Evolutionary conservation across 768 basidiomycete species (phyloP).

Genomic region (Auriscalpium orientale): DNA sequence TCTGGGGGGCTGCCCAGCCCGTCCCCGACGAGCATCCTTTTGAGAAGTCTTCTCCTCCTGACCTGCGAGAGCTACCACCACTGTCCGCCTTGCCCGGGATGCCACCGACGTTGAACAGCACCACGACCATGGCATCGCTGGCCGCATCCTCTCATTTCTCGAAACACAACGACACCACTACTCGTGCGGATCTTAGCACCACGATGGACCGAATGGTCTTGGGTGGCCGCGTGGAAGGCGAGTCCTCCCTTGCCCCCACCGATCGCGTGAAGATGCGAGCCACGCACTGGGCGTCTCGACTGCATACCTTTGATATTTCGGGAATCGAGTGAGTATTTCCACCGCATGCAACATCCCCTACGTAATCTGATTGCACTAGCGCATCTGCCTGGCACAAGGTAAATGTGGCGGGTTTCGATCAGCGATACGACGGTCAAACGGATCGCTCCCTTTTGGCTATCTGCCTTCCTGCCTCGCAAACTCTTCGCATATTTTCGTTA

Average conservation of each 20-base stretch:
- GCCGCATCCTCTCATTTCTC: conserved; percentile 7
- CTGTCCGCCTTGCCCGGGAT: conserved; percentile 45
- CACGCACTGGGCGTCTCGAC: conserved; percentile 63
- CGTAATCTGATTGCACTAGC: not conserved
- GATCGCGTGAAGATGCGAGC: conserved; percentile 65
- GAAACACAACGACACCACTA: conserved; percentile 23
- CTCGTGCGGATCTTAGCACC: conserved; percentile 48
- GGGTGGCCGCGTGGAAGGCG: conserved; percentile 40
- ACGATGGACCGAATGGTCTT: conserved; percentile 66
- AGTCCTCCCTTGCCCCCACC: conserved; percentile 31
- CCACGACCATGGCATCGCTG: conserved; percentile 42
- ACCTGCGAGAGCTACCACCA: conserved; percentile 19
- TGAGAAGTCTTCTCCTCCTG: conserved; percentile 24
- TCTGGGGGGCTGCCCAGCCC: conserved; percentile 9
- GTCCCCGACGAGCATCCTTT: conserved; percentile 24
- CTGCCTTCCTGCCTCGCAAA: conserved; percentile 41
- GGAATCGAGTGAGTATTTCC: conserved; percentile 37
- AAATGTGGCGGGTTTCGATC: conserved; percentile 55
- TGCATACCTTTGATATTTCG: conserved; percentile 42
- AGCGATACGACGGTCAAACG: conserved; percentile 49
- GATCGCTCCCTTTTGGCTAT: conserved; percentile 49
- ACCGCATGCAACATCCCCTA: not conserved
- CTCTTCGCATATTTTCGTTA: conserved; percentile 43
- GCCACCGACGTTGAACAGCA: conserved; percentile 44
- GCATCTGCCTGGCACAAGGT: conserved; percentile 35